Percentiles rank a stretch among this genome's conserved stretches.
Evolutionary conservation across 495 filamentous ascomycete genomes (phyloP).

Genomic region (Aspergillus sclerotioniger): DNA sequence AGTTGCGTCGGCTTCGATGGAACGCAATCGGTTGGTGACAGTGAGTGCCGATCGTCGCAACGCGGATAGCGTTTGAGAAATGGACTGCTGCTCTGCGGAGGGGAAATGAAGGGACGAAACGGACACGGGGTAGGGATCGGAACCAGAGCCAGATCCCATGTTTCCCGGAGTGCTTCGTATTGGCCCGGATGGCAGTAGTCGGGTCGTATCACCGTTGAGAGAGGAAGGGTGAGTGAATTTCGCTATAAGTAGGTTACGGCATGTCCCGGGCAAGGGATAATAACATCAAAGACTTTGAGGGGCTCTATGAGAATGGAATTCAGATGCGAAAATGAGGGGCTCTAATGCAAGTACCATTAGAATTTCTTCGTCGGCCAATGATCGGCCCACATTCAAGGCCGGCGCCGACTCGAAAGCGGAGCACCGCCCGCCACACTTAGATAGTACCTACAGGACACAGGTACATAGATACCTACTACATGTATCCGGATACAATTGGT

Average conservation of each 20-base stretch:
- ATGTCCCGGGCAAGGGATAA: not conserved
- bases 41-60: slow-evolving; percentile 74
- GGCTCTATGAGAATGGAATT: not conserved
- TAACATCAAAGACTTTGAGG: not conserved
- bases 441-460: too few species aligned
- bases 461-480: too few species aligned
- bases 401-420: not conserved
- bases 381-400: not conserved
- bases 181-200: not conserved
- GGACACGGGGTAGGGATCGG: slow-evolving; percentile 29
- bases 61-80: slow-evolving; percentile 47
- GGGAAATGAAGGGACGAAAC: slow-evolving; percentile 45
- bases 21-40: slow-evolving; percentile 73
- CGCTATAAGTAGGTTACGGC: not conserved
- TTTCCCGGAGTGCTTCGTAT: not conserved
- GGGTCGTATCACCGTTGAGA: too few species aligned
- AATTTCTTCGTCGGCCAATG: not conserved
- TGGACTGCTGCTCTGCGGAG: slow-evolving; percentile 35
- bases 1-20: slow-evolving; percentile 64
- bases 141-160: not conserved
- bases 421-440: not conserved
- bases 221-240: not conserved
- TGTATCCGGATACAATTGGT: too few species aligned
- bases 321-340: slow-evolving; percentile 5
- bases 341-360: not conserved